These are phyloP conservation scores for Wickerhamiella parazyma DNA, from an alignment of 805 yeast species.

Conservation along the genomic window DNA sequence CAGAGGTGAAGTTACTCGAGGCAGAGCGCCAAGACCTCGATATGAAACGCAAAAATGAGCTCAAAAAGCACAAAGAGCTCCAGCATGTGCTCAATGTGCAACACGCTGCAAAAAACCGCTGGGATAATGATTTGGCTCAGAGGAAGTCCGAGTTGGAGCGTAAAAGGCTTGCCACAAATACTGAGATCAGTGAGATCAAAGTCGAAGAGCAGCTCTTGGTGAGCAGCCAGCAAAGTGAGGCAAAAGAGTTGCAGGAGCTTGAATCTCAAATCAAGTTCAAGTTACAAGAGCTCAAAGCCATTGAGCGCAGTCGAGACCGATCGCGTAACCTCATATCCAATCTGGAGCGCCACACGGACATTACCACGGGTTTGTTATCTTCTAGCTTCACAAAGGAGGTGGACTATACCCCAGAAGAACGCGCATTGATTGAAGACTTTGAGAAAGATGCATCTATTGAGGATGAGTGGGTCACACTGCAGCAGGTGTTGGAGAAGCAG, in stretches of 20 bases:
- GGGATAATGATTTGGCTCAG: constrained; percentile 17
- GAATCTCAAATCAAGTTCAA: constrained; percentile 14
- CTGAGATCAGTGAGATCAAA: background rate
- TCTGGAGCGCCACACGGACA: constrained; percentile 14
- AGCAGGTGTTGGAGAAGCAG: constrained; percentile 25
- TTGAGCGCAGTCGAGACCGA: constrained; percentile 11
- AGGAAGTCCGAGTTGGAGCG: constrained; percentile 5
- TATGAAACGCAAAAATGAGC: constrained; percentile 24
- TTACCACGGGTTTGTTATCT: constrained; percentile 14
- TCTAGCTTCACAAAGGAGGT: constrained; percentile 11
- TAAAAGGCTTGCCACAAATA: constrained; percentile 8
- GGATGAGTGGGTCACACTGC: constrained; percentile 26
- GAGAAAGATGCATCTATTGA: constrained; percentile 24
- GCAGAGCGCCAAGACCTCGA: constrained; percentile 27
- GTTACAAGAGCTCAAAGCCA: background rate
- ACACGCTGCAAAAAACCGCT: constrained; percentile 11
- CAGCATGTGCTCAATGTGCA: constrained; percentile 14
- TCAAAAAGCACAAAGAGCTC: constrained; percentile 16
- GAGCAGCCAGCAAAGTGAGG: constrained; percentile 9
- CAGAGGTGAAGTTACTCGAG: constrained; percentile 27
- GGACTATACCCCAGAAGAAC: constrained; percentile 14
- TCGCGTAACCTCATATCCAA: constrained; percentile 10
- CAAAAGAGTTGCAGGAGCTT: constrained; percentile 12
- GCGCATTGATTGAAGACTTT: constrained; percentile 17
- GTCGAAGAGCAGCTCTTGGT: constrained; percentile 10